phyloP scores from a whole-genome alignment of 2,329 filamentous ascomycete genomes.

The Alternaria alternata region DNA sequence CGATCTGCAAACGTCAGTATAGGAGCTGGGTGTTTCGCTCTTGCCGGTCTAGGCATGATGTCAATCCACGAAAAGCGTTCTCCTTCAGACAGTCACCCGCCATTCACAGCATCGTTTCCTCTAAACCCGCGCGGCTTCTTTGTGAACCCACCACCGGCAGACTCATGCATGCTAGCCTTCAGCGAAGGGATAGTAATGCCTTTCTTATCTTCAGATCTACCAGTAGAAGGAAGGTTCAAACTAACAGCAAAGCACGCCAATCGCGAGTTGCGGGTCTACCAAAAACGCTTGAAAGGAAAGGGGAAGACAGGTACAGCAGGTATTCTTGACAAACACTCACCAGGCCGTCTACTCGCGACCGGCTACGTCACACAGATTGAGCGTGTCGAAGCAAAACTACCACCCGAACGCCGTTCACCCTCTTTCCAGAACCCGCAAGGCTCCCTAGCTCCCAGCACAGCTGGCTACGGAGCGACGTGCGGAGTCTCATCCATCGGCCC shows the following conservation, averaged over 20 bases:
- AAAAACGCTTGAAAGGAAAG: slow-evolving; percentile 50
- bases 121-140: slow-evolving; percentile 58
- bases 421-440: slow-evolving; percentile 49
- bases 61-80: slow-evolving; percentile 49
- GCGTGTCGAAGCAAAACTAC: slow-evolving; percentile 47
- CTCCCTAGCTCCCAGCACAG: slow-evolving; percentile 39
- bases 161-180: slow-evolving; percentile 59
- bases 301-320: slow-evolving; percentile 25
- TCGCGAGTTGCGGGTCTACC: slow-evolving; percentile 54
- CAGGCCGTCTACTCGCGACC: slow-evolving; percentile 53
- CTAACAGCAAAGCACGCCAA: slow-evolving; percentile 54
- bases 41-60: slow-evolving; percentile 58
- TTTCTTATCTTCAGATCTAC: slow-evolving; percentile 49
- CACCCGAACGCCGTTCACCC: slow-evolving; percentile 33
- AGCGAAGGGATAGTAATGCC: slow-evolving; percentile 57
- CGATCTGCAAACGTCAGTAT: slow-evolving; percentile 50
- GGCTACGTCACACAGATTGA: slow-evolving; percentile 55
- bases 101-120: slow-evolving; percentile 57
- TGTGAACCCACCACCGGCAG: slow-evolving; percentile 46
- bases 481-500: slow-evolving; percentile 56
- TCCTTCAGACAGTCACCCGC: slow-evolving; percentile 33
- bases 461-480: slow-evolving; percentile 52
- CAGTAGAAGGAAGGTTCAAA: slow-evolving; percentile 49
- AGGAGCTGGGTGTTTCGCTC: slow-evolving; percentile 57
- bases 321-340: slow-evolving; percentile 47